A percentile compares a stretch with the other conserved stretches of the same genome.
phyloP scores from a whole-genome alignment of 768 basidiomycete genomes.

The Collybia mongolica region DNA sequence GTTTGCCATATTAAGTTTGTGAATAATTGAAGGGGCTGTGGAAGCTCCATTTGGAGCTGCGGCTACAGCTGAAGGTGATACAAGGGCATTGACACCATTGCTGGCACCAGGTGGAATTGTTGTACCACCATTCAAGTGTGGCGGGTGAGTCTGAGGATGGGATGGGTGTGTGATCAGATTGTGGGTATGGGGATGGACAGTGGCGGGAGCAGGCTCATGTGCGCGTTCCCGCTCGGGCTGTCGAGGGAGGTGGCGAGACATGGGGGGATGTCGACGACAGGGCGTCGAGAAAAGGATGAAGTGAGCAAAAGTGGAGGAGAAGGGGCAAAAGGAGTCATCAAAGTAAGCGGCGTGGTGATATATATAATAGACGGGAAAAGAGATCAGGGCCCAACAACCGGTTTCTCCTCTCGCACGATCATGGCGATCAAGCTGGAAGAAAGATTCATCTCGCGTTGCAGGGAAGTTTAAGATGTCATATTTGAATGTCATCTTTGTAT shows the following conservation, averaged over 20 bases:
- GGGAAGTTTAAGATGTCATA: conserved; percentile 39
- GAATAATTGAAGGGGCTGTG: conserved; percentile 45
- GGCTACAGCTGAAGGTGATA: conserved; percentile 44
- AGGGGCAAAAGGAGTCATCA: conserved; percentile 51
- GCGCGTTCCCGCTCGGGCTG: conserved; percentile 63
- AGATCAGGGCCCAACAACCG: conserved; percentile 42
- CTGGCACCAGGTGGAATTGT: conserved; percentile 45
- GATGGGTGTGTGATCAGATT: conserved; percentile 34
- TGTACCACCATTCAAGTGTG: conserved; percentile 54
- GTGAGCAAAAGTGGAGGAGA: conserved; percentile 29
- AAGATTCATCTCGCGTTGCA: conserved; percentile 41
- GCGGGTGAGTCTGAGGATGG: conserved; percentile 32
- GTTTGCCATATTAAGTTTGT: conserved; percentile 82
- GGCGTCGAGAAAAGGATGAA: conserved; percentile 29
- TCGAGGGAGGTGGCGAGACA: conserved; percentile 65
- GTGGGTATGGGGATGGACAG: conserved; percentile 27
- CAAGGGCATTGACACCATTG: conserved; percentile 44
- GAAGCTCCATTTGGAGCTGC: conserved; percentile 29
- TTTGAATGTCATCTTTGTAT: conserved; percentile 42
- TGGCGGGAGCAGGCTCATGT: conserved; percentile 50
- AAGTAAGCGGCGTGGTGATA: conserved; percentile 43
- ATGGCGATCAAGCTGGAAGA: conserved; percentile 58
- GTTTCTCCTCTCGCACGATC: conserved; percentile 59
- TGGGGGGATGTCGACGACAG: conserved; percentile 23
- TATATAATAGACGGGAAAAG: conserved; percentile 51